These are phyloP conservation scores for Raffaelea arxii DNA, from an alignment of 2,329 filamentous ascomycete species.

Conservation along the genomic window DNA sequence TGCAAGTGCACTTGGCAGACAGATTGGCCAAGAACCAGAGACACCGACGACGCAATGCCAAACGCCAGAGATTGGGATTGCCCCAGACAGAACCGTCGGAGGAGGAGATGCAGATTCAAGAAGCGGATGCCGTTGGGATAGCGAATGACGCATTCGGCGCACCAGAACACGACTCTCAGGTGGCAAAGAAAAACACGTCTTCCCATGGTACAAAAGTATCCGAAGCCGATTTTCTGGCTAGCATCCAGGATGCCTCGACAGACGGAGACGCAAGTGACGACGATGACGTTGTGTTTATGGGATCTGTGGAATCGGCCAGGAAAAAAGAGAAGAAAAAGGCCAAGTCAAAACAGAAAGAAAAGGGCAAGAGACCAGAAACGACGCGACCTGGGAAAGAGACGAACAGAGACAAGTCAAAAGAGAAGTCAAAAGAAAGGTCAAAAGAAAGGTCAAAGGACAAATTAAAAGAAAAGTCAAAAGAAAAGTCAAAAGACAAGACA, in stretches of 20 bases:
- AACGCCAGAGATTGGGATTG: conserved; percentile 28
- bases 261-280: no score
- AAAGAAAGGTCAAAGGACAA: neutral
- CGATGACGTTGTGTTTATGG: conserved; percentile 3
- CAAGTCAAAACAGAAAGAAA: neutral
- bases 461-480: neutral
- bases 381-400: conserved; percentile 1
- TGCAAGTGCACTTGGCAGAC: no score
- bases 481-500: neutral
- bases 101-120: neutral
- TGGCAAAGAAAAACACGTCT: neutral
- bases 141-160: no score
- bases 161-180: no score
- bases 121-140: no score
- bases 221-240: no score
- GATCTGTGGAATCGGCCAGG: neutral
- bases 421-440: neutral
- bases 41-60: conserved; percentile 33
- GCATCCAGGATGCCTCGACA: no score
- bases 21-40: conserved; percentile 27
- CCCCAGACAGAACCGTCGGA: conserved; percentile 16
- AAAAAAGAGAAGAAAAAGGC: no score
- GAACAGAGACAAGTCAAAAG: neutral
- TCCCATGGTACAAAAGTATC: neutral
- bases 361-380: neutral